Evolutionary conservation across 768 basidiomycete species (phyloP), one percentile per base, ranked within the genome.

Genomic region (Suillus decipiens): DNA sequence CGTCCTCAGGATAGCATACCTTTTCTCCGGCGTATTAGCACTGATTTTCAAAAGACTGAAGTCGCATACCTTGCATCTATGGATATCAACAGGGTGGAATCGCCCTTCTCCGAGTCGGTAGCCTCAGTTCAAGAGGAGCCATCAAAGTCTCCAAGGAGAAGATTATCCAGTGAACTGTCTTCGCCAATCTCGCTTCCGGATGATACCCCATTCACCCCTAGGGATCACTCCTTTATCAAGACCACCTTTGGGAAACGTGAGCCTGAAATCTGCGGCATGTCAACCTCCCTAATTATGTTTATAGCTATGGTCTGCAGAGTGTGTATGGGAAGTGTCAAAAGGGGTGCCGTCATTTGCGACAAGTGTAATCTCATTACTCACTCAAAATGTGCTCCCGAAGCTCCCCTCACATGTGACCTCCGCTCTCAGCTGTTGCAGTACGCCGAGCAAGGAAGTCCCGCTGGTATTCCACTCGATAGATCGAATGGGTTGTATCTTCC

Each of bases 1-100:
- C 90, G 93, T 28, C 92, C 91, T 55, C 92, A 97, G 71, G 96
- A 99, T 71, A 95, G 93, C 71, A 92, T 98, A 41, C 96, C 96
- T 11, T 97, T 97, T 82, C 81, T 97, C 14, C 89, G 95, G 36
- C 89, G 96, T 5, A 89, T 97, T 71, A 95, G 94, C 73, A 82
- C 87, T 63, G 96, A 97, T 70, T 72, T 93, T 61, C 89, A 91
- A 64, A 92, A 89, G 75, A 80, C 85, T 22, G 90, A 92, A 55
- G 81, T 79, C 50, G 78, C 84, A 58, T 85, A 85, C 58, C 70
- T 82, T 39, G 74, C 81, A n/a, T 73, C 74, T 45, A 71, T 82
- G 61, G 79, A 79, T 61, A 41, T 58, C 12, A 64, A 63, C 1
- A 72, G 72, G 31, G 53, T 58, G 7, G 75, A 76, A 59, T 70